Percentiles rank a stretch among this genome's conserved stretches.
phyloP scores from a whole-genome alignment of 805 yeast species.

The Yarrowia deformans region DNA sequence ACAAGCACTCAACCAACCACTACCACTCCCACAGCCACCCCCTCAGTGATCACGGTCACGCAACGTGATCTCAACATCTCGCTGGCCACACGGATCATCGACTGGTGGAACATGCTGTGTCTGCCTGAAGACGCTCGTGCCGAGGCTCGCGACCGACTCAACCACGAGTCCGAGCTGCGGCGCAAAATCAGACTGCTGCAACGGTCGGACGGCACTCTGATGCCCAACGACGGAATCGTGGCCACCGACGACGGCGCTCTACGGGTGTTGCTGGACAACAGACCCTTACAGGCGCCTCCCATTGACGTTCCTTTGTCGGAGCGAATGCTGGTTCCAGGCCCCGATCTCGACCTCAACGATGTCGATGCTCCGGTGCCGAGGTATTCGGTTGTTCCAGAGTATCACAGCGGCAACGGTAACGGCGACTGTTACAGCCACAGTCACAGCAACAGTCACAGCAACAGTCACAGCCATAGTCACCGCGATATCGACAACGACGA shows the following conservation, averaged over 20 bases:
- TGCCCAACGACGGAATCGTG: conserved; percentile 23
- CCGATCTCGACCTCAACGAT: conserved; percentile 8
- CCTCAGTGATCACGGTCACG: conserved; percentile 21
- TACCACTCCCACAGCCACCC: no score
- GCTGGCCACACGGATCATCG: conserved; percentile 18
- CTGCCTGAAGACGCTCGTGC: conserved; percentile 24
- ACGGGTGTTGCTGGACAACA: conserved; percentile 34
- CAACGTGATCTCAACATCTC: conserved; percentile 27
- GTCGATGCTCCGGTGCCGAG: conserved; percentile 20
- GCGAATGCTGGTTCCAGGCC: conserved; percentile 26
- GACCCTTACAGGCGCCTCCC: conserved; percentile 33
- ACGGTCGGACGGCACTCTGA: conserved; percentile 18
- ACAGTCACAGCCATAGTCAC: no score
- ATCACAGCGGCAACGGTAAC: no score
- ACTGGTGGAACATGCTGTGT: conserved; percentile 39
- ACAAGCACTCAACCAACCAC: background rate
- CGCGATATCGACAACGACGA: no score
- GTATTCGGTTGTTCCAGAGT: conserved; percentile 1
- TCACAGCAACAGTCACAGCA: no score
- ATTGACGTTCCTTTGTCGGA: conserved; percentile 22
- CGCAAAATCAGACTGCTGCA: conserved; percentile 8
- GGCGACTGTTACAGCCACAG: no score
- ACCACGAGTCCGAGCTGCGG: conserved; percentile 31
- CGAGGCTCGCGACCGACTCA: conserved; percentile 31
- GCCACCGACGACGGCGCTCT: conserved; percentile 31